These are phyloP conservation scores for Trypanosoma vivax DNA, from an alignment of 208 protist species.

Conservation along the genomic window DNA sequence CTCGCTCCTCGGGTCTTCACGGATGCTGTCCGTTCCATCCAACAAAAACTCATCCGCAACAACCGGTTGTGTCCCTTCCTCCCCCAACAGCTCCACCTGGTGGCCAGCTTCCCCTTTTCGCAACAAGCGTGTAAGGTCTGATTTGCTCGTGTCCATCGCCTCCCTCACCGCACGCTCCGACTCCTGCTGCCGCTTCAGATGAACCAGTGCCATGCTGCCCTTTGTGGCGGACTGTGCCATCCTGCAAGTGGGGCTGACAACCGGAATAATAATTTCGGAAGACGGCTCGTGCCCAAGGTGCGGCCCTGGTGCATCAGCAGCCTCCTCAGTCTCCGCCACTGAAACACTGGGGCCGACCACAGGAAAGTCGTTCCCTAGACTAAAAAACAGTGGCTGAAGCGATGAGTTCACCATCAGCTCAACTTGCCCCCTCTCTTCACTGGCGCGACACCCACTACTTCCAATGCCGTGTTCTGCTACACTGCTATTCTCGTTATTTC, in stretches of 20 bases:
- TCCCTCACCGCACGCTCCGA: slow-evolving; percentile 51
- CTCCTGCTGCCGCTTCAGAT: slow-evolving; percentile 45
- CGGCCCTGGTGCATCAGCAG: background rate
- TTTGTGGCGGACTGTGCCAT: slow-evolving; percentile 42
- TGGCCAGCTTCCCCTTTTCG: slow-evolving; percentile 32
- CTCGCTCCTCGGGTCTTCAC: slow-evolving; percentile 4
- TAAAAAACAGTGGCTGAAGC: slow-evolving; percentile 58
- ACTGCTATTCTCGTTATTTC: slow-evolving; percentile 1
- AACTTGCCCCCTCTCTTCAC: background rate
- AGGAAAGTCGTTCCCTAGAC: slow-evolving; percentile 58
- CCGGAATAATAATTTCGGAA: slow-evolving; percentile 71
- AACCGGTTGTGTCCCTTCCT: background rate
- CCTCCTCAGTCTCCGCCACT: background rate
- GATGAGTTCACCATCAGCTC: slow-evolving; percentile 17
- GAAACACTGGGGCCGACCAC: slow-evolving; percentile 3
- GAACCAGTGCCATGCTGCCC: slow-evolving; percentile 47
- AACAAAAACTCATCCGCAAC: background rate
- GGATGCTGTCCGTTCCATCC: background rate
- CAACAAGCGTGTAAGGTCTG: slow-evolving; percentile 47
- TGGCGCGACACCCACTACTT: background rate
- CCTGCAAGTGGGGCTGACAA: slow-evolving; percentile 39
- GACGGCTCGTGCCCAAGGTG: slow-evolving; percentile 19
- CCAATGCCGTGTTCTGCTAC: background rate
- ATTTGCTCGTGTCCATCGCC: slow-evolving; percentile 66
- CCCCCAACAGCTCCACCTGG: background rate